These are phyloP conservation scores for Dendrobium nobile DNA, from an alignment of 106 monocot species.

Conservation along the genomic window DNA sequence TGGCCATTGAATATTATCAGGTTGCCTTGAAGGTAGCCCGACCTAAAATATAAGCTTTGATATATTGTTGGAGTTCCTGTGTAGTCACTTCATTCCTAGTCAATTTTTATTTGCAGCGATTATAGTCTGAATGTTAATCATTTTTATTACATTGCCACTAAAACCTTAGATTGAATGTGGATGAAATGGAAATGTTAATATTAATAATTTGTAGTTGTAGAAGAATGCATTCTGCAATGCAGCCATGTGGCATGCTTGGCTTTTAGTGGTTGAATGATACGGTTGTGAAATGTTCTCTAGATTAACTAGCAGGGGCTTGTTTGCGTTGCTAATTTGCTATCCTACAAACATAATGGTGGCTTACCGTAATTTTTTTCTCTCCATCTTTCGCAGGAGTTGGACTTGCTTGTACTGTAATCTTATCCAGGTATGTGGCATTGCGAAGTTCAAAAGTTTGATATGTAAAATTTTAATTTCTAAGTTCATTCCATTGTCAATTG, in stretches of 20 bases:
- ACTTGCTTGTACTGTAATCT: slow-evolving; percentile 28
- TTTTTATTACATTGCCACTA: background rate
- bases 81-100: background rate
- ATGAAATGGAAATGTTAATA: background rate
- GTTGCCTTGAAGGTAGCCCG: too few relatives aligned
- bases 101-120: background rate
- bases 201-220: background rate
- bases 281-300: too few relatives aligned
- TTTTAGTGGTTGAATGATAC: background rate
- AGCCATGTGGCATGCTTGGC: background rate
- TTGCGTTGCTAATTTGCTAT: background rate
- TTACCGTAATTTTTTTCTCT: slow-evolving; percentile 1
- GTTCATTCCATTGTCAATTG: background rate
- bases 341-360: background rate
- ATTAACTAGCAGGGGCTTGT: too few relatives aligned
- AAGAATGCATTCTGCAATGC: background rate
- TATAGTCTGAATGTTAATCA: background rate
- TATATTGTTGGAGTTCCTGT: background rate
- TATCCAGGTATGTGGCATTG: slow-evolving; percentile 16
- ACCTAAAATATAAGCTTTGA: background rate
- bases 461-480: background rate
- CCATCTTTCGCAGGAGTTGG: slow-evolving; percentile 17
- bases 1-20: too few relatives aligned
- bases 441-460: background rate
- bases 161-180: background rate